Evolutionary conservation across 345 rosid species (phyloP).

Genomic region (Ricinus communis): DNA sequence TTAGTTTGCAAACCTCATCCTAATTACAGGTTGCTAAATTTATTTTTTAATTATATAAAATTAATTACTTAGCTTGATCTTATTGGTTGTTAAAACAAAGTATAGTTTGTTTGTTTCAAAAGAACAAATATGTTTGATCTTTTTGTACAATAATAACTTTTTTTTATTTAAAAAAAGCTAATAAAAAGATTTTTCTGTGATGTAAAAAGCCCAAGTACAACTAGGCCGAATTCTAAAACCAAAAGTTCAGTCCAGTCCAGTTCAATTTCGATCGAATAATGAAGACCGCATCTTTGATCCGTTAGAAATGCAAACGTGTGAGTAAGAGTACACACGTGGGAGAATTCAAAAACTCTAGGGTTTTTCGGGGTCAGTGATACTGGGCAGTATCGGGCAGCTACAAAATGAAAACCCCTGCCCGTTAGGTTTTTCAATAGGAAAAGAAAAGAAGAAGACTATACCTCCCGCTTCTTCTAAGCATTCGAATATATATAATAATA

Average conservation of each 20-base stretch:
- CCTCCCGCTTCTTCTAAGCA: conserved; percentile 70
- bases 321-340: conserved; percentile 21
- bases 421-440: conserved; percentile 3
- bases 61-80: too few relatives aligned
- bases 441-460: not conserved
- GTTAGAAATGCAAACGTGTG: conserved; percentile 1
- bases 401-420: conserved; percentile 9
- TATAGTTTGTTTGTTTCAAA: too few relatives aligned
- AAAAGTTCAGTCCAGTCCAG: not conserved
- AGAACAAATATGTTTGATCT: too few relatives aligned
- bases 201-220: too few relatives aligned
- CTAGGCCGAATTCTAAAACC: not conserved
- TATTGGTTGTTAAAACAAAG: too few relatives aligned
- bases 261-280: not conserved
- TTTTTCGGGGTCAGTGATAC: conserved; percentile 21
- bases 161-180: too few relatives aligned
- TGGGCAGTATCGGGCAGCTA: conserved; percentile 39
- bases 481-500: conserved; percentile 42
- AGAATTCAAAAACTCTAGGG: conserved; percentile 44
- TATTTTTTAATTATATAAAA: too few relatives aligned
- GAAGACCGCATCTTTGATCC: not conserved
- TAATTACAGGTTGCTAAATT: too few relatives aligned
- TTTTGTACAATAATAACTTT: too few relatives aligned
- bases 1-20: too few relatives aligned
- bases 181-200: too few relatives aligned